Conservation (phyloP, 1,284 basidiomycete genomes). For the Ceratobasidium sp. region DNA sequence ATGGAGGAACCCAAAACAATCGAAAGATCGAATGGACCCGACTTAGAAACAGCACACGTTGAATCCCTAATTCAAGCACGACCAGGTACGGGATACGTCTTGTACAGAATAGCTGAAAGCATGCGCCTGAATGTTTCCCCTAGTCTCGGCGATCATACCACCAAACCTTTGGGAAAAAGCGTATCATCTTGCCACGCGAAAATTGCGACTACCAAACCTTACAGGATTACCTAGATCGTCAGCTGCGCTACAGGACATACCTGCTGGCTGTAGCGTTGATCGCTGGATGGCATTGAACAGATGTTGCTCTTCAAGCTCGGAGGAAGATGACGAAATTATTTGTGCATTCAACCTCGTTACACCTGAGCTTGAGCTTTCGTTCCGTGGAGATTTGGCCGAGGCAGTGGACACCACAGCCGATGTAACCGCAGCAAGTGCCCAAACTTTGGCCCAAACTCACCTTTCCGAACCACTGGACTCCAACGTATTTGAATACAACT, state of each 20-base stretch:
- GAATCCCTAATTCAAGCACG: not conserved
- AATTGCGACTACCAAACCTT: not conserved
- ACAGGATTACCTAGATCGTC: not conserved
- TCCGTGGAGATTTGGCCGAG: not conserved
- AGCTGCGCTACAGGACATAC: not conserved
- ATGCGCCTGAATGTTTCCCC: not conserved
- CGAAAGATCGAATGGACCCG: not conserved
- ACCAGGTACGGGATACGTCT: not conserved
- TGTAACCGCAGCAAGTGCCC: not conserved
- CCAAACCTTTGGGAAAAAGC: constrained; percentile 25
- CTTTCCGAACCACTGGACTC: not conserved
- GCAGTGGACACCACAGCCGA: not conserved
- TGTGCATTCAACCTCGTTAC: constrained; percentile 29
- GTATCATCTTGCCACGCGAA: constrained; percentile 3
- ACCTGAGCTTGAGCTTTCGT: not conserved
- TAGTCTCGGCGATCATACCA: constrained; percentile 17
- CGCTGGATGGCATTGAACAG: not conserved
- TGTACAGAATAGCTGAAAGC: too few relatives aligned
- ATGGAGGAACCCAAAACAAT: not conserved
- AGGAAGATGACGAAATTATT: not conserved
- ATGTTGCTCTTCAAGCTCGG: not conserved
- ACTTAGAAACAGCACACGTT: too few relatives aligned
- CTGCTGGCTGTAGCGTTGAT: not conserved
- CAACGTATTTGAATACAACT: constrained; percentile 13
- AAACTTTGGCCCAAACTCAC: not conserved